Base-by-base conservation (phyloP, 78 protist species). In the Pelomyxa schiedti region DNA sequence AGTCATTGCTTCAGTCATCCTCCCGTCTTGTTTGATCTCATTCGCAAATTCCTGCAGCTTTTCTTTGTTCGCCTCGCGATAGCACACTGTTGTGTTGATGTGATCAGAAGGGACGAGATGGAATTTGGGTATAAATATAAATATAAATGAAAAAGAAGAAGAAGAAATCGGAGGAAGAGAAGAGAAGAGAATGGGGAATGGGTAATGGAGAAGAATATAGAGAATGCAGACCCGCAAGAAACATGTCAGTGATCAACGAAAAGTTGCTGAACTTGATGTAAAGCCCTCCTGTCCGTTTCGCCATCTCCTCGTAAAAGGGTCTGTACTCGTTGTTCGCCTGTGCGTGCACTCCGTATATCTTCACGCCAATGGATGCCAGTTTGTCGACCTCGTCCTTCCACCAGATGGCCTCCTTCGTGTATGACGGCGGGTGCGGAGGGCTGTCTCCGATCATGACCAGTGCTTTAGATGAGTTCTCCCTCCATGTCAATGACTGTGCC, bases 371-470 rank as follows among this genome's bases (percentile, higher is more conserved):
- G 16, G 72, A 74, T 35, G 38, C 65, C 1, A 76, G 63, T 36
- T 76, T 80, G 71, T 84, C 88, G 38, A 79, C 69, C 63, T 84
- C 88, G 38, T 78, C 63, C 40, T 76, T 74, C 88, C 88, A 84
- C 30, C 70, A 69, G 3, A 84, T 74, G 35, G 24, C 26, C 47
- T 66, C 42, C 37, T 70, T 52, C 16, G 88, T 76, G 32, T 39
- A 58, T 0, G 88, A 29, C 53, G 88, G 88, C 39, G 74, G 71
- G 52, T 84, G 88, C 42, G 88, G 88, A 8, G 52, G 43, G 52
- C 75, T 40, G 65, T 84, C 88, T 40, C 88, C 88, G 72, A 84
- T 84, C 75, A 84, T 69, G 22, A 84, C 84, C 22, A 84, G 75
- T 22, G 83, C 88, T 7, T 78, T 84, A 1, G 80, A 72, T 0